phyloP scores from a whole-genome alignment of 192 early-diverging fungal genomes.

The Kappamyces sp. region DNA sequence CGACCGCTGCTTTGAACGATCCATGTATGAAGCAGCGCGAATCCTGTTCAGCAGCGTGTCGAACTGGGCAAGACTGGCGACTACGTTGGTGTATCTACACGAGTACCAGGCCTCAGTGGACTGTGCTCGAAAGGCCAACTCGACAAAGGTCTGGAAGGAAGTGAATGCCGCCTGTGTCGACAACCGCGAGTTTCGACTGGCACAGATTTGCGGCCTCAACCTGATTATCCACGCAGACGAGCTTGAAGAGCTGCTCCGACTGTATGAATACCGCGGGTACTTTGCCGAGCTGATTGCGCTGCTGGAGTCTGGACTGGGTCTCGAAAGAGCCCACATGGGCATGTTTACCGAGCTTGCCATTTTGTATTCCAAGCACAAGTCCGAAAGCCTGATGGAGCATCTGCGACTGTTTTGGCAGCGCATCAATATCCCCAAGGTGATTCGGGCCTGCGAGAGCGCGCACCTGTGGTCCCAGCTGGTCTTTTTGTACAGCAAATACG shows the following conservation, averaged over 20 bases:
- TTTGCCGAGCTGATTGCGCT: conserved; percentile 87
- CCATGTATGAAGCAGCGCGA: conserved; percentile 89
- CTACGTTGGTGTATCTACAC: conserved; percentile 90
- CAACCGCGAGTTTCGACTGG: conserved; percentile 90
- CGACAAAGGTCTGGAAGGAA: conserved; percentile 99
- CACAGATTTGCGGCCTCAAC: conserved; percentile 96
- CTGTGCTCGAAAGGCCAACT: conserved; percentile 97
- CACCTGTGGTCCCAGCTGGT: conserved; percentile 97
- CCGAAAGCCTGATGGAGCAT: conserved; percentile 95
- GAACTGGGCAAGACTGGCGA: conserved; percentile 94
- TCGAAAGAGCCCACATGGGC: conserved; percentile 99
- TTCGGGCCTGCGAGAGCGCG: conserved; percentile 82
- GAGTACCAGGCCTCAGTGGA: conserved; percentile 97
- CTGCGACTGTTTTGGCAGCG: conserved; percentile 94
- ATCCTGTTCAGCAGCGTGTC: conserved; percentile 92
- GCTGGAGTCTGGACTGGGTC: conserved; percentile 86
- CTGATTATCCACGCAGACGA: conserved; percentile 97
- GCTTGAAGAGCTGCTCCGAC: conserved; percentile 66
- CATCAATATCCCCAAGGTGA: conserved; percentile 99
- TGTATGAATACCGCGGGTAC: conserved; percentile 84
- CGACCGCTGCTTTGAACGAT: conserved; percentile 90
- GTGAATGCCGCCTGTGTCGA: conserved; percentile 95
- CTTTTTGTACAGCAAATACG: conserved; percentile 97
- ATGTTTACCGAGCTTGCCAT: conserved; percentile 99
- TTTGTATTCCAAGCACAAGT: conserved; percentile 92